Conservation (phyloP, 441 rosid genomes). For the Rhodomyrtus psidioides region DNA sequence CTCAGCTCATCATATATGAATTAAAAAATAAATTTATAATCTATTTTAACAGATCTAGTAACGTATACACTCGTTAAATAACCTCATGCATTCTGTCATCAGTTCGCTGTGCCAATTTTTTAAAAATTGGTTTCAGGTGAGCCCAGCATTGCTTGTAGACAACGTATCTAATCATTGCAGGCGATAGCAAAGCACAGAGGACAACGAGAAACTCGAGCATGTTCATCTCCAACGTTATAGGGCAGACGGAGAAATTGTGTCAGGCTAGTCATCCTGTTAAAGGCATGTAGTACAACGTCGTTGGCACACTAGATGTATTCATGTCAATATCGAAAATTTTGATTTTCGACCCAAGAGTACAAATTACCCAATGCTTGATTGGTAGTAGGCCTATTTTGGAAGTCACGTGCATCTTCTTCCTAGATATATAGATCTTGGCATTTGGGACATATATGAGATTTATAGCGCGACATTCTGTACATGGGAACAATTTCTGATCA, state of each 20-base stretch:
- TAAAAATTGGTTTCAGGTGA: background rate
- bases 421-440: background rate
- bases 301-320: conserved; percentile 35
- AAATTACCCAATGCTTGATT: background rate
- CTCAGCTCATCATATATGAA: too few relatives aligned
- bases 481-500: too few relatives aligned
- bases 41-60: too few relatives aligned
- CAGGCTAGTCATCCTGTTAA: conserved; percentile 30
- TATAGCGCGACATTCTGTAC: too few relatives aligned
- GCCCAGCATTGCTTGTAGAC: background rate
- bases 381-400: background rate
- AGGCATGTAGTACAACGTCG: conserved; percentile 30
- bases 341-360: background rate
- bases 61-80: too few relatives aligned
- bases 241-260: conserved; percentile 30
- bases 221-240: conserved; percentile 25
- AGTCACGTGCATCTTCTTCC: background rate
- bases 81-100: background rate
- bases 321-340: background rate
- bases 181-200: conserved; percentile 16
- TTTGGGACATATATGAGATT: background rate
- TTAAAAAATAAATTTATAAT: too few relatives aligned
- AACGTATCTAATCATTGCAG: conserved; percentile 1
- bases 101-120: background rate
- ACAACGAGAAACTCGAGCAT: conserved; percentile 30